Evolutionary conservation across 306 rosid species (phyloP), one percentile per base, ranked within the genome.

Genomic region (Potentilla sterilis): DNA sequence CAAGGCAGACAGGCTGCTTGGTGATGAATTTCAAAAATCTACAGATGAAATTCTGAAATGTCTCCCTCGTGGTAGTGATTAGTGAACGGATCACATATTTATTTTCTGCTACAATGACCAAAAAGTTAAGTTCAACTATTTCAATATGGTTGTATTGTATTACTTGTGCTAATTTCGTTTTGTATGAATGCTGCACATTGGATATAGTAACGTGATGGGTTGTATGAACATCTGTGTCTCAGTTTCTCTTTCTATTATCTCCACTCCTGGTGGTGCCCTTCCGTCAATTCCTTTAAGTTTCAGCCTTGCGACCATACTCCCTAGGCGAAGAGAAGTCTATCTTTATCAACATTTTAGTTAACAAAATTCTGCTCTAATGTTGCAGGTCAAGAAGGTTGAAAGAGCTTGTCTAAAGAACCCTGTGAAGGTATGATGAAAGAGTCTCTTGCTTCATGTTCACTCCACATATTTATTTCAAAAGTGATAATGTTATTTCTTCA

Each of bases 31-130:
- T 47, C 88, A 94, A 84, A 90, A 88, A 80, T 79, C 93, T n/a
- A 83, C 92, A 54, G 88, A 88, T 86, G 95, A 94, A 78, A 90
- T 94, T 80, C 79, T 94, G 72, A 77, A 76, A 73, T 41, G 58
- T 63, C 85, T 94, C 77, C 97, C 97, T 57, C 90, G 82, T 62
- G 16, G 37, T 11, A 16, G 2, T 58, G 89, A 90, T 16, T 11
- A 16, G 2, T 58, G 89, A 90, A 42, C 82, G 98, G 64, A 90
- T 86, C 80, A 94, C 98, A 32, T 94, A 88, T 82, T 79, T 94
- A 70, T 94, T 94, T 85, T 94, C 98, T 80, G 98, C 98, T 69
- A 94, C 98, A 0, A 94, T 94, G 97, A 94, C 98, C 11, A 92
- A 87, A 75, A 94, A 94, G 98, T 96, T 92, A 78, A 47, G 16